Evolutionary conservation across 768 basidiomycete genomes (phyloP).

Genomic region (Tricholoma matsutake): DNA sequence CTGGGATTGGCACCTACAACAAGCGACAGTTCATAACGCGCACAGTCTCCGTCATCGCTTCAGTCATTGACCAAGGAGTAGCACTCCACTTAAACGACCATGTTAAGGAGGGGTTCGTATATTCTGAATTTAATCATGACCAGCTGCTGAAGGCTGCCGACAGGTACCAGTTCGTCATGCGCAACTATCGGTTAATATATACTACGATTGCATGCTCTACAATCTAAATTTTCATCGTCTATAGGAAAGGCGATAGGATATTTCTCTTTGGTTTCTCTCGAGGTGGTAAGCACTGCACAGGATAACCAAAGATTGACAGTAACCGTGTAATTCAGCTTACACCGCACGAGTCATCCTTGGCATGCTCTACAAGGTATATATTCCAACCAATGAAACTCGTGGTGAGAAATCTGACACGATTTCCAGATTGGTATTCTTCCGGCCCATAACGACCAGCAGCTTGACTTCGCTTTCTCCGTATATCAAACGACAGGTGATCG

Average conservation of each 20-base stretch:
- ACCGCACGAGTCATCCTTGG: conserved; percentile 29
- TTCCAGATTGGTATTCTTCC: conserved; percentile 29
- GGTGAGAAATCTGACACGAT: not conserved
- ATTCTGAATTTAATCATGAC: not conserved
- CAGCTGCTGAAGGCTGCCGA: not conserved
- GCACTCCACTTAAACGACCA: conserved; percentile 26
- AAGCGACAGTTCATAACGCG: conserved; percentile 19
- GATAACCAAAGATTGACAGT: not conserved
- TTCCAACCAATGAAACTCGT: not conserved
- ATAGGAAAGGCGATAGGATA: conserved; percentile 28
- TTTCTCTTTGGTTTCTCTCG: conserved; percentile 29
- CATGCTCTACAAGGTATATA: conserved; percentile 31
- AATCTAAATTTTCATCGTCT: not conserved
- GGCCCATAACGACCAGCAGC: conserved; percentile 27
- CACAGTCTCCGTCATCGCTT: conserved; percentile 12
- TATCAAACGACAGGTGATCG: conserved; percentile 25
- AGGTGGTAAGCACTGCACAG: conserved; percentile 11
- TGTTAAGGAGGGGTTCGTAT: conserved; percentile 27
- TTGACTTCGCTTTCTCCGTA: conserved; percentile 34
- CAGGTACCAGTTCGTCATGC: conserved; percentile 24
- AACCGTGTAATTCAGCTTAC: conserved; percentile 13
- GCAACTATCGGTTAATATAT: conserved; percentile 18
- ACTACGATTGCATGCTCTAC: not conserved
- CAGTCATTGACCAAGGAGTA: conserved; percentile 19
- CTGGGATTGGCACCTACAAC: conserved; percentile 25